A percentile compares a stretch with the other conserved stretches of the same genome.
phyloP scores from a whole-genome alignment of 2,329 filamentous ascomycete species.

The Neoscytalidium dimidiatum region DNA sequence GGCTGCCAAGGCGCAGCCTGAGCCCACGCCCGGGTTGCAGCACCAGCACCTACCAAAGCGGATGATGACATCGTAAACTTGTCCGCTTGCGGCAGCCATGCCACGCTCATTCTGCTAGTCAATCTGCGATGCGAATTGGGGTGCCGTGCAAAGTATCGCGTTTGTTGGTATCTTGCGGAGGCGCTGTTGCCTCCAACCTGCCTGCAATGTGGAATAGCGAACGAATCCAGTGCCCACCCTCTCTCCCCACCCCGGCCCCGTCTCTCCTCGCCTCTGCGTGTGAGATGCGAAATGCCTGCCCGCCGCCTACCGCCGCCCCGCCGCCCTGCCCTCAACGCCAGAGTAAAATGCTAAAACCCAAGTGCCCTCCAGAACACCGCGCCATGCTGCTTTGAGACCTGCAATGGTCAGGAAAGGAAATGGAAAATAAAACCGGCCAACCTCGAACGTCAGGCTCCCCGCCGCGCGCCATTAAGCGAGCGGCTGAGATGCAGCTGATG shows the following conservation, averaged over 20 bases:
- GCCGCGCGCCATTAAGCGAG: background rate
- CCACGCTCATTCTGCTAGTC: background rate
- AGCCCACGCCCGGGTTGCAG: too few relatives aligned
- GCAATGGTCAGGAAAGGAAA: background rate
- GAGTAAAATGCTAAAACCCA: constrained; percentile 16
- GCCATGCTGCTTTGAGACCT: constrained; percentile 17
- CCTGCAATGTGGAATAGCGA: constrained; percentile 7
- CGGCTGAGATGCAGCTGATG: constrained; percentile 15
- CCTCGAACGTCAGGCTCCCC: constrained; percentile 1
- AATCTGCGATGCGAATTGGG: background rate
- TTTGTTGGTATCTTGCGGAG: constrained; percentile 14
- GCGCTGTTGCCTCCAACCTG: background rate
- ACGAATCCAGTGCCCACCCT: background rate
- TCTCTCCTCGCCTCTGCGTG: background rate
- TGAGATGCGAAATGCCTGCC: background rate
- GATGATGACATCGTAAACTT: constrained; percentile 10
- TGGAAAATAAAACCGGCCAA: background rate
- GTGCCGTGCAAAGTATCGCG: background rate
- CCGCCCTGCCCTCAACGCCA: constrained; percentile 4
- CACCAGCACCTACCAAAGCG: background rate
- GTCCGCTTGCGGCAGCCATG: background rate
- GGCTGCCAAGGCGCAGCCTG: background rate
- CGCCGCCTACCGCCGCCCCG: background rate
- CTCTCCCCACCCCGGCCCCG: background rate
- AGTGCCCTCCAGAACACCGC: constrained; percentile 13